A percentile compares a stretch with the other conserved stretches of the same genome.
These are phyloP conservation scores for Neurospora terricola DNA, from an alignment of 495 filamentous ascomycete species.

Conservation along the genomic window DNA sequence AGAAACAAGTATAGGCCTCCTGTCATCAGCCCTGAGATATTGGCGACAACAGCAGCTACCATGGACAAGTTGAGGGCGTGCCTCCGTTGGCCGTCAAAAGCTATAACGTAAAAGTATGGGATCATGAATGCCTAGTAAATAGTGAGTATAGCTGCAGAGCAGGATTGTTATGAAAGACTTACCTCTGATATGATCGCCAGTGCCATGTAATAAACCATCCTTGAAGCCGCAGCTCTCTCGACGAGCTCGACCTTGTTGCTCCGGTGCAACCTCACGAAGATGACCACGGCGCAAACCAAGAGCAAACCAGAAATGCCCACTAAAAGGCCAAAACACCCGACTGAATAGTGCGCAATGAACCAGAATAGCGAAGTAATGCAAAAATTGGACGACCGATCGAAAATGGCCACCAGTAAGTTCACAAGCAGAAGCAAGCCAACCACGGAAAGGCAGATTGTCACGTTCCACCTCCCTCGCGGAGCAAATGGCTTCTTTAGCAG, in stretches of 20 bases:
- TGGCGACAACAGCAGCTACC: slow-evolving; percentile 39
- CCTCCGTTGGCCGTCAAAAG: slow-evolving; percentile 19
- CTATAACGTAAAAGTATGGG: slow-evolving; percentile 33
- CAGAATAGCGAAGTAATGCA: slow-evolving; percentile 41
- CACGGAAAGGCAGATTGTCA: slow-evolving; percentile 31
- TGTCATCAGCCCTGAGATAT: slow-evolving; percentile 37
- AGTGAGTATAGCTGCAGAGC: slow-evolving; percentile 5
- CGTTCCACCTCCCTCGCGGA: slow-evolving; percentile 31
- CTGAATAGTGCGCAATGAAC: slow-evolving; percentile 36
- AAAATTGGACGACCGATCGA: slow-evolving; percentile 28
- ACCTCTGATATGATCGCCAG: slow-evolving; percentile 34
- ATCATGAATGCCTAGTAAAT: slow-evolving; percentile 26
- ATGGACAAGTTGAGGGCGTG: slow-evolving; percentile 30
- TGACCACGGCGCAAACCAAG: slow-evolving; percentile 18
- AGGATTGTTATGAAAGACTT: slow-evolving; percentile 1
- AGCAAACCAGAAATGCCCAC: slow-evolving; percentile 24
- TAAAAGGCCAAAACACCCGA: slow-evolving; percentile 30
- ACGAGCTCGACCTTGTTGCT: slow-evolving; percentile 31
- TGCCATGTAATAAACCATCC: slow-evolving; percentile 38
- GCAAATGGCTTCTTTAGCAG: slow-evolving; percentile 30
- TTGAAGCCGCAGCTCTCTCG: slow-evolving; percentile 31
- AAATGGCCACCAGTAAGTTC: slow-evolving; percentile 34
- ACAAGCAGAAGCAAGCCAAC: slow-evolving; percentile 25
- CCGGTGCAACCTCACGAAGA: slow-evolving; percentile 30
- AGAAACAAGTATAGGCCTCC: slow-evolving; percentile 40